These are phyloP conservation scores for Ganoderma lucidum DNA, from an alignment of 1,284 basidiomycete species.

Conservation along the genomic window DNA sequence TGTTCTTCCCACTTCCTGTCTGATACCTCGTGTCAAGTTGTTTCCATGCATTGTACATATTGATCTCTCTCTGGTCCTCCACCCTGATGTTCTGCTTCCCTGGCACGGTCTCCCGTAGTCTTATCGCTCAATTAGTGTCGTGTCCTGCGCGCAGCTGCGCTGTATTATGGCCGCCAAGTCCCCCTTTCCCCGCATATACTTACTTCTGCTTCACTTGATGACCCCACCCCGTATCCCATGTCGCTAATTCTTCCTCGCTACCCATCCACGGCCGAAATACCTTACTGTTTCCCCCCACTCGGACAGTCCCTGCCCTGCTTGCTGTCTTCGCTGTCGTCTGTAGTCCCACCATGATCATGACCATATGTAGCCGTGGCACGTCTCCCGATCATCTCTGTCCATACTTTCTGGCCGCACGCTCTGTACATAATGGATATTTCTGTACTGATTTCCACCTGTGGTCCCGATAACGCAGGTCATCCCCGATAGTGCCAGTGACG, in stretches of 20 bases:
- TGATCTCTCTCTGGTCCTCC: slow-evolving; percentile 6
- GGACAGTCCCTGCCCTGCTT: slow-evolving; percentile 31
- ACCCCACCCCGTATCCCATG: background rate
- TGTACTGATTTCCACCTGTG: background rate
- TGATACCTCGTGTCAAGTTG: slow-evolving; percentile 22
- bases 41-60: slow-evolving; percentile 9
- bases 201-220: slow-evolving; percentile 1
- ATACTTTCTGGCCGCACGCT: slow-evolving; percentile 9
- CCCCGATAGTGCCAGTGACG: background rate
- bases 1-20: slow-evolving; percentile 20
- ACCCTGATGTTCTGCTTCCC: slow-evolving; percentile 2
- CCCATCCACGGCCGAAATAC: slow-evolving; percentile 26
- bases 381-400: slow-evolving; percentile 25
- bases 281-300: slow-evolving; percentile 19
- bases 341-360: slow-evolving; percentile 29
- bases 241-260: slow-evolving; percentile 8
- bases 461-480: background rate
- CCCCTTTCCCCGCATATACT: background rate
- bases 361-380: slow-evolving; percentile 33
- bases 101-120: slow-evolving; percentile 30
- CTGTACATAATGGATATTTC: slow-evolving; percentile 31
- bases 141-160: slow-evolving; percentile 33
- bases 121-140: slow-evolving; percentile 39
- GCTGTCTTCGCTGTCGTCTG: slow-evolving; percentile 34
- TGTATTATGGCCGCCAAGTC: slow-evolving; percentile 10